These are phyloP conservation scores for Datura wrightii DNA, from an alignment of 257 asterid species.

Conservation along the genomic window DNA sequence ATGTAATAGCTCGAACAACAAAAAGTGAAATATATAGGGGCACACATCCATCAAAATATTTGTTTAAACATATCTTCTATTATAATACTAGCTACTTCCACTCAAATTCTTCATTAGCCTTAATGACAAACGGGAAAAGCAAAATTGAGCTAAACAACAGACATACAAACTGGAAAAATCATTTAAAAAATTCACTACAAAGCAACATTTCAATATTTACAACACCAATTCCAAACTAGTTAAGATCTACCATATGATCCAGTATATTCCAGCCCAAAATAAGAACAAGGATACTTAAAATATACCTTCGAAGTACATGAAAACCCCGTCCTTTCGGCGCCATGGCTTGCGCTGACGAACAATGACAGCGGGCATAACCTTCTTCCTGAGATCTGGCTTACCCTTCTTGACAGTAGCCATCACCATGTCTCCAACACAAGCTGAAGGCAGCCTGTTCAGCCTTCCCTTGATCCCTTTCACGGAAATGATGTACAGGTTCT, in stretches of 20 bases:
- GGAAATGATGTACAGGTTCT: slow-evolving; percentile 70
- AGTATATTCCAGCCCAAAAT: background rate
- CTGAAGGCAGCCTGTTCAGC: slow-evolving; percentile 67
- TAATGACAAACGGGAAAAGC: background rate
- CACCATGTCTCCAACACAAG: slow-evolving; percentile 76
- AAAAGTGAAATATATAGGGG: background rate
- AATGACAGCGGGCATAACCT: slow-evolving; percentile 84
- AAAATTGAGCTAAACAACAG: background rate
- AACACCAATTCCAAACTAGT: background rate
- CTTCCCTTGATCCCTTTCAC: slow-evolving; percentile 70
- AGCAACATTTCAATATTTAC: background rate
- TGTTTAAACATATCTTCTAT: too few species aligned
- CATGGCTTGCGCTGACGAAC: slow-evolving; percentile 80
- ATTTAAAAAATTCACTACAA: background rate
- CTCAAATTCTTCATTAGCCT: background rate
- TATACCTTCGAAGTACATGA: slow-evolving; percentile 68
- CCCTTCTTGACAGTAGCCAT: slow-evolving; percentile 81
- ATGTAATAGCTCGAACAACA: background rate
- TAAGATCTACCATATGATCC: background rate
- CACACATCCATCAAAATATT: too few species aligned
- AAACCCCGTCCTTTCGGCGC: slow-evolving; percentile 87
- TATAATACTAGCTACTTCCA: background rate
- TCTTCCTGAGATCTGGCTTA: slow-evolving; percentile 73
- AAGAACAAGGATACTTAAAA: rapidly evolving
- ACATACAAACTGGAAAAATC: background rate